Evolutionary conservation across 2,329 filamentous ascomycete species (phyloP).

Genomic region (Ophiostoma populinum): DNA sequence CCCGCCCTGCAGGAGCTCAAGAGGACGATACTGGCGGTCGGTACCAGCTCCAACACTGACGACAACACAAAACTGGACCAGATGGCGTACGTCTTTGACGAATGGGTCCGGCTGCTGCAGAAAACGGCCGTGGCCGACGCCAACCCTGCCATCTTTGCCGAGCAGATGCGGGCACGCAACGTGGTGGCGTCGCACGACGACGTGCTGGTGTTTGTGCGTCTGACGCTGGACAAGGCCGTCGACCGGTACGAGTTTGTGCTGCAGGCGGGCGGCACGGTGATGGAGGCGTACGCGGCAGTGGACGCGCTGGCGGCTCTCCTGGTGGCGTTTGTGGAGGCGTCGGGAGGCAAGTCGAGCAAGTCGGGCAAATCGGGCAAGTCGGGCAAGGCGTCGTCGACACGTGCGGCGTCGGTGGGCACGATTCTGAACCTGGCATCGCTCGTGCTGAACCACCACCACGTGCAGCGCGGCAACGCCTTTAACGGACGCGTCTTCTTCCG

Average conservation of each 20-base stretch:
- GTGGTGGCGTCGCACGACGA: conserved; percentile 61
- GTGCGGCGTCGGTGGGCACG: conserved; percentile 57
- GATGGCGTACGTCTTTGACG: conserved; percentile 87
- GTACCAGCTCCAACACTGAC: conserved; percentile 24
- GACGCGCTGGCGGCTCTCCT: conserved; percentile 77
- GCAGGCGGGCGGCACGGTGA: conserved; percentile 40
- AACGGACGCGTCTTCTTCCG: conserved; percentile 85
- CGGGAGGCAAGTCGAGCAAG: conserved; percentile 22
- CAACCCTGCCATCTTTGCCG: conserved; percentile 57
- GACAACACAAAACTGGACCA: conserved; percentile 51
- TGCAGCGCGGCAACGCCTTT: conserved; percentile 63
- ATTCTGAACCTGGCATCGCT: conserved; percentile 63
- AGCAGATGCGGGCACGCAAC: conserved; percentile 61
- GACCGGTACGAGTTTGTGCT: conserved; percentile 58
- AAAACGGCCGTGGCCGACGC: conserved; percentile 62
- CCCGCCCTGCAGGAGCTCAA: conserved; percentile 53
- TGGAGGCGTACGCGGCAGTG: conserved; percentile 40
- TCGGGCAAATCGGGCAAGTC: conserved; percentile 19
- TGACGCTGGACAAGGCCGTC: conserved; percentile 65
- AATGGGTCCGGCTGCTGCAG: conserved; percentile 75
- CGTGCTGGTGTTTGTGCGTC: conserved; percentile 61
- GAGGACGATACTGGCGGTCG: conserved; percentile 30
- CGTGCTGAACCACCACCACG: conserved; percentile 71
- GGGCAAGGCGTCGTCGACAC: conserved; percentile 32
- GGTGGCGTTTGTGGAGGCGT: conserved; percentile 47